These are phyloP conservation scores for Eucalyptus regnans DNA, from an alignment of 345 rosid genomes.

Conservation along the genomic window DNA sequence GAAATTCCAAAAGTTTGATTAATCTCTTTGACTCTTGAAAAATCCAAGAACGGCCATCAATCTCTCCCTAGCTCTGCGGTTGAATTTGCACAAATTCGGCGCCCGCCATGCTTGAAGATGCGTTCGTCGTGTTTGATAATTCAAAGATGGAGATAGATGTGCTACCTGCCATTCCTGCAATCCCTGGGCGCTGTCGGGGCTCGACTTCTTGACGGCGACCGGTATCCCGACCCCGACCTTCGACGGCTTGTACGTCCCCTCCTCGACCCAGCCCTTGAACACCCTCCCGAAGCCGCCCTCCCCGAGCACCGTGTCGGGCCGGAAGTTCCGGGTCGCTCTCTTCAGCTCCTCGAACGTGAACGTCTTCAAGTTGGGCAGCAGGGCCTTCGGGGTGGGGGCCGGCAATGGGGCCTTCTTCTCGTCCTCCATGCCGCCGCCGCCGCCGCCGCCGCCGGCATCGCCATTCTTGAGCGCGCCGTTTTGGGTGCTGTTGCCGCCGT, in stretches of 20 bases:
- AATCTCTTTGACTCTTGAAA: not conserved
- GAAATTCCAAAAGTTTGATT: not conserved
- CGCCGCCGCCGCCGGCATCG: not conserved
- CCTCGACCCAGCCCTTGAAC: constrained; percentile 81
- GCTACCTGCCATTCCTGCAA: constrained; percentile 83
- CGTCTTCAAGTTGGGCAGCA: constrained; percentile 25
- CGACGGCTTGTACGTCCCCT: constrained; percentile 44
- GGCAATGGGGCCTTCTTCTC: not conserved
- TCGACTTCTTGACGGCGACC: constrained; percentile 82
- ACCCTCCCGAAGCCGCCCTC: constrained; percentile 95
- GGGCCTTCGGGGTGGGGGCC: not conserved
- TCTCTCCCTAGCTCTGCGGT: not conserved
- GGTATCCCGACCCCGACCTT: constrained; percentile 54
- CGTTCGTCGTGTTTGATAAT: not conserved
- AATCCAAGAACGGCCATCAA: not conserved
- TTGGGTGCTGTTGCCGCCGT: not conserved
- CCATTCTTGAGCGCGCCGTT: not conserved
- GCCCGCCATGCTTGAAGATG: not conserved
- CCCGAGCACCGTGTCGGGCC: constrained; percentile 59
- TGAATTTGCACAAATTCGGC: not conserved
- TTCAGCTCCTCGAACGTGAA: constrained; percentile 44
- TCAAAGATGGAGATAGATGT: not conserved
- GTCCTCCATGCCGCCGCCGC: not conserved
- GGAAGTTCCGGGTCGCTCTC: constrained; percentile 65
- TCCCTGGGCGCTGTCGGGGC: constrained; percentile 64